phyloP scores from a whole-genome alignment of 1,284 basidiomycete genomes.

The Coniferiporia weirii region DNA sequence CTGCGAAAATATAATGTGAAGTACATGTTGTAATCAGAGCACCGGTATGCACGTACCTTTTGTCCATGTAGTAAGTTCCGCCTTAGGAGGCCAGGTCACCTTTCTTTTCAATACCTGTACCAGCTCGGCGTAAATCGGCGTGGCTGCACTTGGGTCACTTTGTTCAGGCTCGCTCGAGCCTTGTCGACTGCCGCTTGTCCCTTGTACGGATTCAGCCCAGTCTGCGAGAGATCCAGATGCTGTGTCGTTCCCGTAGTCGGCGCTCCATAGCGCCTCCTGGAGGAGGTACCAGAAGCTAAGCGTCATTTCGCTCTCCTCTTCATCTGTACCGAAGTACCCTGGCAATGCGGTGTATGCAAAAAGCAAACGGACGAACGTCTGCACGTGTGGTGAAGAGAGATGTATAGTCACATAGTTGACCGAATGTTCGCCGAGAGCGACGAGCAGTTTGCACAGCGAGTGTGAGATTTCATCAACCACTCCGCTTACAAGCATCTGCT shows the following conservation, averaged over 20 bases:
- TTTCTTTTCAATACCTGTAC: constrained; percentile 69
- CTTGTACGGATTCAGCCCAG: constrained; percentile 22
- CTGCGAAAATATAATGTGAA: constrained; percentile 32
- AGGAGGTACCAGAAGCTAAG: constrained; percentile 85
- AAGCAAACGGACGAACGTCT: constrained; percentile 65
- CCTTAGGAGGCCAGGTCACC: constrained; percentile 59
- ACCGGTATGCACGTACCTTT: constrained; percentile 47
- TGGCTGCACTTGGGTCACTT: constrained; percentile 52
- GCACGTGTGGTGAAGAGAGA: constrained; percentile 55
- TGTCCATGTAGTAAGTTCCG: constrained; percentile 48
- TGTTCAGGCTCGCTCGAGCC: constrained; percentile 29
- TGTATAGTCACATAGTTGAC: constrained; percentile 72
- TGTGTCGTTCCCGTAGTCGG: constrained; percentile 50
- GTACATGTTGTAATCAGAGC: constrained; percentile 7
- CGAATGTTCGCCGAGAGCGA: constrained; percentile 80
- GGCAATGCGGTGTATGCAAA: constrained; percentile 73
- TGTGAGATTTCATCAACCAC: constrained; percentile 51
- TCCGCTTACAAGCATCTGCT: constrained; percentile 31
- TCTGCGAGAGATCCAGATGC: constrained; percentile 36
- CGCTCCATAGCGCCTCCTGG: constrained; percentile 82
- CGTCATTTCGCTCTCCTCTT: constrained; percentile 82
- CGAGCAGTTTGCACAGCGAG: constrained; percentile 74
- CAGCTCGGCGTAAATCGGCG: constrained; percentile 73
- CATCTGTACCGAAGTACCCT: constrained; percentile 74
- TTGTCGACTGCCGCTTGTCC: constrained; percentile 18